Conservation (phyloP, 1,284 basidiomycete genomes). For the Ustilago sp. region DNA sequence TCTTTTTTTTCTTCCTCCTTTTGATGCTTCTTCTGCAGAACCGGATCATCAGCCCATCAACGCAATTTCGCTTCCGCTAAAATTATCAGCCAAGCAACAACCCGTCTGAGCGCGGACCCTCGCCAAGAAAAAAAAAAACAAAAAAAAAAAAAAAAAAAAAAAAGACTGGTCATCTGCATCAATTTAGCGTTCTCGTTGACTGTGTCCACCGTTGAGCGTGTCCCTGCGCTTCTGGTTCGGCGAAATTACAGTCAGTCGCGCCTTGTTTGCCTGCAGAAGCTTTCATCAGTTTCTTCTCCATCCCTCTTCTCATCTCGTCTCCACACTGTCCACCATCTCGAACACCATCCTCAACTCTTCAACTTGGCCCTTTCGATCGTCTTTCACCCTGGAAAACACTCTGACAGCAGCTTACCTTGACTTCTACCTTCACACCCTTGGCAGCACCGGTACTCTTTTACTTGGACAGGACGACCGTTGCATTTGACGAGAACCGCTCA, state of each 20-base stretch:
- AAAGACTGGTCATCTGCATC: slow-evolving; percentile 1
- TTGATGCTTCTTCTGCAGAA: not conserved
- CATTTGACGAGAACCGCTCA: not conserved
- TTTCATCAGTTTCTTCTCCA: slow-evolving; percentile 10
- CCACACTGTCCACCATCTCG: slow-evolving; percentile 9
- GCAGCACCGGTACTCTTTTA: not conserved
- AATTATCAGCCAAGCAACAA: not conserved
- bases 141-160: too few species aligned
- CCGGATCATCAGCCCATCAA: slow-evolving; percentile 7
- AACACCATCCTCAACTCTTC: not conserved
- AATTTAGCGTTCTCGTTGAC: not conserved
- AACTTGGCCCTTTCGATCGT: slow-evolving; percentile 1
- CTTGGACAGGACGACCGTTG: not conserved
- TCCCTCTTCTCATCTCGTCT: slow-evolving; percentile 1
- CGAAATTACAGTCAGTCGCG: slow-evolving; percentile 28
- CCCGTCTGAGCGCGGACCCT: slow-evolving; percentile 12
- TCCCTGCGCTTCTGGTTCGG: slow-evolving; percentile 1
- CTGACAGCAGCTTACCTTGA: not conserved
- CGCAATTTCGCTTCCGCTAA: slow-evolving; percentile 3
- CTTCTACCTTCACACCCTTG: not conserved
- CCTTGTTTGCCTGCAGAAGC: slow-evolving; percentile 1
- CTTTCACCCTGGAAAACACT: not conserved
- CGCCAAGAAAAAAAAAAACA: not conserved
- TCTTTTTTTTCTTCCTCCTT: not conserved
- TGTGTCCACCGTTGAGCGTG: not conserved